phyloP scores from a whole-genome alignment of 148 eudicot species.

The Chenopodium suecicum region DNA sequence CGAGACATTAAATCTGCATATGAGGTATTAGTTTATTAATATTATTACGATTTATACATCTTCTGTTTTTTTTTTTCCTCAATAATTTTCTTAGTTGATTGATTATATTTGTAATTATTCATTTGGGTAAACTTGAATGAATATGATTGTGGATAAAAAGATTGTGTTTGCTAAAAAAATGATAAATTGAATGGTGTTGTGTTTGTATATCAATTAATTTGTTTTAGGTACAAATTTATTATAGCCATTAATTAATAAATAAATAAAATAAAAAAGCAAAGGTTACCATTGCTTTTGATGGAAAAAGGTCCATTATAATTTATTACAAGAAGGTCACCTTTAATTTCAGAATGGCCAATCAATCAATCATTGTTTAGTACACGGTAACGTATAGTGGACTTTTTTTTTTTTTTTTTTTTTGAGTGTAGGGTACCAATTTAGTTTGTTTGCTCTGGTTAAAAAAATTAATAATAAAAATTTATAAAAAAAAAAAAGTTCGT shows the following conservation, averaged over 20 bases:
- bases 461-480: no score
- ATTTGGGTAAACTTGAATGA: neutral
- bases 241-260: neutral
- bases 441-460: no score
- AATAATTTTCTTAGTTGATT: neutral
- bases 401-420: no score
- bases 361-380: neutral
- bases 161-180: neutral
- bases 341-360: neutral
- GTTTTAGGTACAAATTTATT: neutral
- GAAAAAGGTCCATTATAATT: neutral
- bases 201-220: neutral
- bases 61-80: neutral
- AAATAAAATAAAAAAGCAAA: neutral
- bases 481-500: no score
- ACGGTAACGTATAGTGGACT: no score
- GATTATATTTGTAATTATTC: neutral
- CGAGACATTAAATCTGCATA: constrained; percentile 45
- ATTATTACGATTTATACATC: neutral
- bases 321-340: neutral
- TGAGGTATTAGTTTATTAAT: constrained; percentile 28
- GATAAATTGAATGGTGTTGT: neutral
- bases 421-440: no score
- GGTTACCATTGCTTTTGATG: neutral
- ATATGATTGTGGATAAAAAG: neutral